phyloP scores from a whole-genome alignment of 495 filamentous ascomycete species.

The Pyrenula massariospora region DNA sequence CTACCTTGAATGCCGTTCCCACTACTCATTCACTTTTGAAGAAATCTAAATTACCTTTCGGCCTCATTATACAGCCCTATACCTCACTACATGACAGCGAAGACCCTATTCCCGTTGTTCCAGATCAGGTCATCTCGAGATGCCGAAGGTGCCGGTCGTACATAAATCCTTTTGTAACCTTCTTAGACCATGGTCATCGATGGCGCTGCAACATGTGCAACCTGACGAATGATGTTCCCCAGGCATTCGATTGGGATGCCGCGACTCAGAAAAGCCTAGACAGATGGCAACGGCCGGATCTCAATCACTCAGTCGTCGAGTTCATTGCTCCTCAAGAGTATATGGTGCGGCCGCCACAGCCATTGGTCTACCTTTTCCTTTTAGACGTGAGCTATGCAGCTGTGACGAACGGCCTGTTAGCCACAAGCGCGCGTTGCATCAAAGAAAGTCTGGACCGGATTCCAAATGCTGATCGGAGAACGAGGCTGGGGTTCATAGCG shows the following conservation, averaged over 20 bases:
- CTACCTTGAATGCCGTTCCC: constrained; percentile 85
- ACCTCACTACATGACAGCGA: constrained; percentile 84
- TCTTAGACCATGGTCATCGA: constrained; percentile 91
- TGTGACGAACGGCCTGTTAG: constrained; percentile 85
- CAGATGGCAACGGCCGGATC: constrained; percentile 75
- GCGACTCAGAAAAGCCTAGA: constrained; percentile 81
- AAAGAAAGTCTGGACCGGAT: constrained; percentile 92
- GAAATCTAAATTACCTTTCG: constrained; percentile 91
- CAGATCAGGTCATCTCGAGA: constrained; percentile 93
- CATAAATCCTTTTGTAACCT: constrained; percentile 94
- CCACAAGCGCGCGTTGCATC: constrained; percentile 87
- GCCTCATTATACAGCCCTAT: constrained; percentile 92
- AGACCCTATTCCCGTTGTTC: constrained; percentile 80
- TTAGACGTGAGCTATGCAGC: constrained; percentile 93
- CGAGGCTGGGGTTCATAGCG: constrained; percentile 86
- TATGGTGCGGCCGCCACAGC: constrained; percentile 96
- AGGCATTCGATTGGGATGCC: constrained; percentile 97
- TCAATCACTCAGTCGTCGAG: constrained; percentile 90
- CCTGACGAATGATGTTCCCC: constrained; percentile 93
- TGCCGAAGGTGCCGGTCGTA: constrained; percentile 92
- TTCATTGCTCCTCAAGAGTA: constrained; percentile 98
- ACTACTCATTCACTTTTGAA: constrained; percentile 86
- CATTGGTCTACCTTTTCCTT: constrained; percentile 93
- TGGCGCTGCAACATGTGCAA: constrained; percentile 99
- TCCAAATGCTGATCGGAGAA: constrained; percentile 89